Percentiles rank a stretch among this genome's conserved stretches.
Evolutionary conservation across 257 asterid species (phyloP).

Genomic region (Solanum paucissectum): DNA sequence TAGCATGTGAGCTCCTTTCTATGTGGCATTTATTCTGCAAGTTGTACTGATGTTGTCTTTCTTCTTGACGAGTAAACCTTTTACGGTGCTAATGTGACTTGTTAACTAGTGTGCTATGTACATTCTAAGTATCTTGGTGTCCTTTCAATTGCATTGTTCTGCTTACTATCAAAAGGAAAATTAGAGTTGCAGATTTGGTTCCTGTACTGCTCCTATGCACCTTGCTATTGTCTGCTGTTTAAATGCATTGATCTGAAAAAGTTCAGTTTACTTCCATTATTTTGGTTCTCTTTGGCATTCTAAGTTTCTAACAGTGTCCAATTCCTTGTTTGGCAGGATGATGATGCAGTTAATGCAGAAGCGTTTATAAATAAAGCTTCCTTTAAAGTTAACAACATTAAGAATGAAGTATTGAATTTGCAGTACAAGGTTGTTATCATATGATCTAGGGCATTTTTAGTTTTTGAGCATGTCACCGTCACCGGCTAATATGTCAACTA

Average conservation of each 20-base stretch:
- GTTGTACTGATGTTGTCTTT: neutral
- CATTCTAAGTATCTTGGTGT: neutral
- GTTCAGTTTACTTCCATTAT: neutral
- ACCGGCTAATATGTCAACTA: neutral
- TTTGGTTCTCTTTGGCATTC: neutral
- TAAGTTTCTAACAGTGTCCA: neutral
- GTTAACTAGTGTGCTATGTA: neutral
- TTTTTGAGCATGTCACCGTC: neutral
- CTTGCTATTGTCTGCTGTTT: neutral
- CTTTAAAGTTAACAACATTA: conserved; percentile 84
- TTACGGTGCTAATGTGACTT: neutral
- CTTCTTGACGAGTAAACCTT: neutral
- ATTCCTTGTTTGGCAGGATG: conserved; percentile 54
- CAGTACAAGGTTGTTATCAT: conserved; percentile 64
- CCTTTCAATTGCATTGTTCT: neutral
- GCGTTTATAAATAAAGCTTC: conserved; percentile 97
- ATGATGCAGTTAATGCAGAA: conserved; percentile 96
- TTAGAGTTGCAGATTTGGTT: neutral
- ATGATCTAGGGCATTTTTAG: neutral
- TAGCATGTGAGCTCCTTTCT: neutral
- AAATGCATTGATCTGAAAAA: neutral
- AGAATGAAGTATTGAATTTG: conserved; percentile 81
- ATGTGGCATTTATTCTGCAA: neutral
- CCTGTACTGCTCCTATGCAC: neutral
- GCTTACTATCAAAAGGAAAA: neutral